phyloP scores from a whole-genome alignment of 176 grass and related monocot genomes.

The Avena insularis region DNA sequence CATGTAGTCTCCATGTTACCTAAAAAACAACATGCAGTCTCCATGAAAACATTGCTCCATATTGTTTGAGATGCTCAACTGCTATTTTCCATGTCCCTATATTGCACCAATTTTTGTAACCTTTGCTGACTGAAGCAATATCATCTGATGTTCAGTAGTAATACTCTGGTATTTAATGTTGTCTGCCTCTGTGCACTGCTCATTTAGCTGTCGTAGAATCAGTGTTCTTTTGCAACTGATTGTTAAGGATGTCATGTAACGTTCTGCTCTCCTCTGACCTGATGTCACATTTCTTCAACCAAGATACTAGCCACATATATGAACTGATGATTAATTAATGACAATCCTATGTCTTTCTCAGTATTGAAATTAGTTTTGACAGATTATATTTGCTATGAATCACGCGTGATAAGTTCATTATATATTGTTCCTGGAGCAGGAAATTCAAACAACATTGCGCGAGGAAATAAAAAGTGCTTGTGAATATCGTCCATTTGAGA shows the following conservation, averaged over 20 bases:
- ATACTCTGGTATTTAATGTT: background rate
- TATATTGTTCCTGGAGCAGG: constrained; percentile 50
- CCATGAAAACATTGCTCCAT: background rate
- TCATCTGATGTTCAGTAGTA: background rate
- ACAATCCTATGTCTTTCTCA: background rate
- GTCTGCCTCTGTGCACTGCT: background rate
- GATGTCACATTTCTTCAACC: background rate
- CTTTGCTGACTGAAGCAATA: background rate
- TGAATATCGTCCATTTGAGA: constrained; percentile 97
- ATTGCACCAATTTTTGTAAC: background rate
- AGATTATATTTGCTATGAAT: background rate
- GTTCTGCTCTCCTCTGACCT: background rate
- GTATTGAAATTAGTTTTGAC: background rate
- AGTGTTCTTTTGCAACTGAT: background rate
- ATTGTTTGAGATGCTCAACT: background rate
- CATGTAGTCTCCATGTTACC: background rate
- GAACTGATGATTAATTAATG: background rate
- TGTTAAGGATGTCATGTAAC: background rate
- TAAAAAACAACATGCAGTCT: too few relatives aligned
- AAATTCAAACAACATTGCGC: constrained; percentile 84
- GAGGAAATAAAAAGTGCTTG: constrained; percentile 94
- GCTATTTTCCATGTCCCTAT: background rate
- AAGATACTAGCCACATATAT: constrained; percentile 14
- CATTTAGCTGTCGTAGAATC: background rate
- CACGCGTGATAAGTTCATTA: background rate